Conservation (phyloP, 352 stramenopile genomes). For the Phytophthora boehmeriae region DNA sequence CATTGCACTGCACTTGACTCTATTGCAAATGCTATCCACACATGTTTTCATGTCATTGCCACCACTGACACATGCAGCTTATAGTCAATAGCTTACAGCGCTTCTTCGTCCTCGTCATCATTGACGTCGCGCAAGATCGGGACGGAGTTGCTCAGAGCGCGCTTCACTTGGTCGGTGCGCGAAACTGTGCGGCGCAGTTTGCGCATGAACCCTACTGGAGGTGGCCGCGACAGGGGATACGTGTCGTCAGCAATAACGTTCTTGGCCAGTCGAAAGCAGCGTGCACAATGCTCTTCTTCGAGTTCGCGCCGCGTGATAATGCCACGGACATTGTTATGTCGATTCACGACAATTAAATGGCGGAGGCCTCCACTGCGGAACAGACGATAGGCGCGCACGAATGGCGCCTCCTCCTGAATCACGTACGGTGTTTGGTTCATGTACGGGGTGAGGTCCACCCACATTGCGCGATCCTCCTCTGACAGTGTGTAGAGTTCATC, state of each 20-base stretch:
- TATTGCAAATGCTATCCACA: not conserved
- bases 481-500: constrained; percentile 61
- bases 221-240: constrained; percentile 62
- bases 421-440: constrained; percentile 97
- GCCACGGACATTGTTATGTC: constrained; percentile 90
- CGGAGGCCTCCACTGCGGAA: constrained; percentile 97
- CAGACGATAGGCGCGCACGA: constrained; percentile 95
- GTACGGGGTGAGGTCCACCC: constrained; percentile 96
- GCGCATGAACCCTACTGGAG: constrained; percentile 64
- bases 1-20: not conserved
- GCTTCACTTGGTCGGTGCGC: constrained; percentile 79
- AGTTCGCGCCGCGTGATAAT: constrained; percentile 89
- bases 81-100: constrained; percentile 24
- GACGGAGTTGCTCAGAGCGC: constrained; percentile 55
- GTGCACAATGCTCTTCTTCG: constrained; percentile 80
- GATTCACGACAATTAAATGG: constrained; percentile 94
- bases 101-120: constrained; percentile 2
- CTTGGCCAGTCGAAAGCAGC: constrained; percentile 79
- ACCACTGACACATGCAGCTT: too few species aligned
- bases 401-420: constrained; percentile 95
- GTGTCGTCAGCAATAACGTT: constrained; percentile 73
- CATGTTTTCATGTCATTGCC: too few species aligned
- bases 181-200: constrained; percentile 69
- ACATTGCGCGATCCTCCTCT: constrained; percentile 89
- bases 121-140: constrained; percentile 20